Percentiles rank a stretch among this genome's conserved stretches.
These are phyloP conservation scores for Voacanga thouarsii DNA, from an alignment of 257 asterid species.

Conservation along the genomic window DNA sequence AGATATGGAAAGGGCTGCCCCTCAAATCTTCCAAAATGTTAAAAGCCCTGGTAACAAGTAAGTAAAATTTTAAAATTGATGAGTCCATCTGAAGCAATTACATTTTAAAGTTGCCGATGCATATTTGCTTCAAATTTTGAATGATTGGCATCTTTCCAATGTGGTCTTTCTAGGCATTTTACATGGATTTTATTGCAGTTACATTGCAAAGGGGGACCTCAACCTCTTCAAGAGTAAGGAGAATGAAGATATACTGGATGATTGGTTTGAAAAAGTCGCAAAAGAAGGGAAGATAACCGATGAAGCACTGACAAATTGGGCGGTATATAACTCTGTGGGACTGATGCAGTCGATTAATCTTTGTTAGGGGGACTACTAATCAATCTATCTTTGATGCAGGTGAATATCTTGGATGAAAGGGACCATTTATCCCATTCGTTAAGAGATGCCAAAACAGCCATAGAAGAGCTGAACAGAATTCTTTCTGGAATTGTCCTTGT, in stretches of 20 bases:
- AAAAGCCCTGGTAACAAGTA: conserved; percentile 11
- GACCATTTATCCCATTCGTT: conserved; percentile 26
- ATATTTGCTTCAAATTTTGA: not conserved
- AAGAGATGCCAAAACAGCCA: conserved; percentile 29
- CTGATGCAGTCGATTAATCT: not conserved
- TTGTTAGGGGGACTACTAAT: not conserved
- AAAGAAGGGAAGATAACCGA: conserved; percentile 19
- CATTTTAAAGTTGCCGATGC: too few species aligned
- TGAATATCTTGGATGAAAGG: conserved; percentile 16
- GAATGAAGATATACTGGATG: conserved; percentile 13
- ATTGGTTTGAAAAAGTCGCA: conserved; percentile 23
- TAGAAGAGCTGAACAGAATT: conserved; percentile 30
- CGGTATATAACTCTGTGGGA: not conserved
- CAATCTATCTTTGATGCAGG: conserved; percentile 9
- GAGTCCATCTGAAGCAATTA: not conserved
- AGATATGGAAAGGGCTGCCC: conserved; percentile 23
- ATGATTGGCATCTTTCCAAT: too few species aligned
- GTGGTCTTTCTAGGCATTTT: too few species aligned
- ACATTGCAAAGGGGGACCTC: conserved; percentile 23
- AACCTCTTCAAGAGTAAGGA: conserved; percentile 17
- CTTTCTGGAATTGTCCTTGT: conserved; percentile 14
- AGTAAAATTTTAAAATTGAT: not conserved
- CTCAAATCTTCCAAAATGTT: conserved; percentile 26
- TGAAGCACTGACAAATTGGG: conserved; percentile 22
- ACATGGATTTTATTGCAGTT: conserved; percentile 4